Percentiles rank a stretch among this genome's conserved stretches.
Conservation (phyloP, 1,139 yeast species). For the Geotrichum restrictum region DNA sequence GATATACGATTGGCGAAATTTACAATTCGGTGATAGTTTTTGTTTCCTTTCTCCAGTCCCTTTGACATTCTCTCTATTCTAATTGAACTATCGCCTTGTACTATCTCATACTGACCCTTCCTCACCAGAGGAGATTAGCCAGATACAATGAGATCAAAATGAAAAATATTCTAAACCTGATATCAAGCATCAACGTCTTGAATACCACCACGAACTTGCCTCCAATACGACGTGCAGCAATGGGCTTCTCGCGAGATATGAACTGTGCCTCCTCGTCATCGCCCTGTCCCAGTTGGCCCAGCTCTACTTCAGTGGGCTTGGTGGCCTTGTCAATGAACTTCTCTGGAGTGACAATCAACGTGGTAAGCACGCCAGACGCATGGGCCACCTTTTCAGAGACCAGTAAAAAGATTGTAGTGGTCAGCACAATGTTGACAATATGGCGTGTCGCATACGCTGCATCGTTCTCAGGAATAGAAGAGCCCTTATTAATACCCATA, state of each 20-base stretch:
- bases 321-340: slow-evolving; percentile 11
- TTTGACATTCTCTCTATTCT: neutral
- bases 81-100: too few relatives aligned
- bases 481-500: slow-evolving; percentile 16
- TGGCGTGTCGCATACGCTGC: slow-evolving; percentile 5
- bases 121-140: slow-evolving; percentile 19
- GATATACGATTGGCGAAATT: neutral
- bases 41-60: neutral
- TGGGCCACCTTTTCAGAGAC: slow-evolving; percentile 19
- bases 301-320: slow-evolving; percentile 2
- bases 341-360: slow-evolving; percentile 20
- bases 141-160: slow-evolving; percentile 8
- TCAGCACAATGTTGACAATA: slow-evolving; percentile 16
- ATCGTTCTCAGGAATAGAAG: neutral
- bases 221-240: slow-evolving; percentile 9
- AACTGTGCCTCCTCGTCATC: slow-evolving; percentile 2
- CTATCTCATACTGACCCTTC: too few relatives aligned
- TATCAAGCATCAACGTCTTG: slow-evolving; percentile 4
- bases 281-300: neutral
- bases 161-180: slow-evolving; percentile 10
- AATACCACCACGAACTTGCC: slow-evolving; percentile 14
- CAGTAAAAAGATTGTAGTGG: slow-evolving; percentile 17
- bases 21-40: neutral
- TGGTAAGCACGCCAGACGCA: slow-evolving; percentile 20
- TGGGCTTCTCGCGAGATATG: neutral